Percentiles rank a stretch among this genome's conserved stretches.
phyloP scores from a whole-genome alignment of 2,329 filamentous ascomycete genomes.

The Pyrenophora teres region DNA sequence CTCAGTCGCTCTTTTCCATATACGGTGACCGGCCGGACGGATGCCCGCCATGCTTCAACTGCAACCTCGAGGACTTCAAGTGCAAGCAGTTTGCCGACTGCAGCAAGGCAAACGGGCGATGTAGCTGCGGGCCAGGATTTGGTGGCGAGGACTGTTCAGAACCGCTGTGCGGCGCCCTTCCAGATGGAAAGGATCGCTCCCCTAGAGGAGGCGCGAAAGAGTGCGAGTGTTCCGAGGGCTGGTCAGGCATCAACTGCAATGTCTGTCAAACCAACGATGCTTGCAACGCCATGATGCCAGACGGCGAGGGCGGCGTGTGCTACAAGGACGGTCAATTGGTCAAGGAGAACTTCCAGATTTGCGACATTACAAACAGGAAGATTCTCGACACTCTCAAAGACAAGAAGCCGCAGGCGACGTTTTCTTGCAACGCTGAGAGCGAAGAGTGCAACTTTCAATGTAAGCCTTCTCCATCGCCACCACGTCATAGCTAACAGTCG shows the following conservation, averaged over 20 bases:
- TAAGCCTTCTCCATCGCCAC: slow-evolving; percentile 50
- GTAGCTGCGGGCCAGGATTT: slow-evolving; percentile 87
- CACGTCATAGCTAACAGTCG: slow-evolving; percentile 30
- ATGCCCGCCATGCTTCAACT: slow-evolving; percentile 96
- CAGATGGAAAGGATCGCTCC: slow-evolving; percentile 75
- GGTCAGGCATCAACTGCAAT: slow-evolving; percentile 96
- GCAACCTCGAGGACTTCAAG: slow-evolving; percentile 86
- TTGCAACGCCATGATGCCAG: slow-evolving; percentile 86
- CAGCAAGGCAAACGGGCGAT: slow-evolving; percentile 89
- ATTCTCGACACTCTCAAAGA: slow-evolving; percentile 85
- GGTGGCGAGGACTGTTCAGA: slow-evolving; percentile 91
- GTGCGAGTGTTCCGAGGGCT: slow-evolving; percentile 90
- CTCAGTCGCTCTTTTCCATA: slow-evolving; percentile 63
- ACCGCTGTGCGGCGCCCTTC: slow-evolving; percentile 87
- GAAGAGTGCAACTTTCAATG: slow-evolving; percentile 93
- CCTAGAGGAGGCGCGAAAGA: slow-evolving; percentile 67
- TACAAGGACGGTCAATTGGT: slow-evolving; percentile 90
- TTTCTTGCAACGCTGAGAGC: slow-evolving; percentile 78
- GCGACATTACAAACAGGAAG: slow-evolving; percentile 94
- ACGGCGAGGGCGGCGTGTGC: slow-evolving; percentile 81
- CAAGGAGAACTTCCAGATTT: slow-evolving; percentile 96
- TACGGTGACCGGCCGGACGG: slow-evolving; percentile 74
- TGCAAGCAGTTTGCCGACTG: slow-evolving; percentile 91
- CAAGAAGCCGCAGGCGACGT: slow-evolving; percentile 89
- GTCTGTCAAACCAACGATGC: slow-evolving; percentile 84